Evolutionary conservation across 805 yeast species (phyloP), one percentile per base, ranked within the genome.

Genomic region (Komagataella pseudopastoris): DNA sequence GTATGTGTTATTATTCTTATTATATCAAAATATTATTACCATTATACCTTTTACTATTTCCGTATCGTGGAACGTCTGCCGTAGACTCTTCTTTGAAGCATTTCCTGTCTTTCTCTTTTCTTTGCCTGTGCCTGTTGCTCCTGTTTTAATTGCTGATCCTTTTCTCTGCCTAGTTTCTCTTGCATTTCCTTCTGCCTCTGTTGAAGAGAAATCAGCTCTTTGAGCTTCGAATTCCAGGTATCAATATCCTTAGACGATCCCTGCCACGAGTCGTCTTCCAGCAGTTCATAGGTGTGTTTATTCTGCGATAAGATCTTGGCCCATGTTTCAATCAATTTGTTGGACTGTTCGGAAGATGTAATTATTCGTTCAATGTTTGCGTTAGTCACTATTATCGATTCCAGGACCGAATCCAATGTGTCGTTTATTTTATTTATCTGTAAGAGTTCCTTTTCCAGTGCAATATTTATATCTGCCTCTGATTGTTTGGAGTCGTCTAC

Each of bases 231-330:
- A 6, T 50, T 49, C 53, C 78, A 68, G 49, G 66, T 66, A 23
- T 58, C 56, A 6, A 66, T 57, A 51, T 74, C 73, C 50, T 20
- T 18, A 51, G 52, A 51, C 8, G 56, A 53, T n/a, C 59, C 60
- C 8, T 50, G 52, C 59, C 59, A 56, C 10, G 52, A 23, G 14
- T 49, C 49, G 7, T 50, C 55, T 4, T 69, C 68, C 55, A 80
- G 65, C 17, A 78, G 60, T 7, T 73, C 71, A 23, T 71, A 67
- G 3, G 82, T 75, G 58, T 78, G 77, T 43, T 75, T 74, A 20
- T 84, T 76, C 58, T 81, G 85, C 14, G 84, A 79, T 18, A 81
- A 70, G 49, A 82, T 80, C 55, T 74, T 70, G 50, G 77, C 72
- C 85, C 85, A 82, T 20, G 78, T 71, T 52, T 77, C 81, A 22